These are phyloP conservation scores for Epichloe sp. DNA, from an alignment of 2,329 filamentous ascomycete genomes.

Conservation along the genomic window DNA sequence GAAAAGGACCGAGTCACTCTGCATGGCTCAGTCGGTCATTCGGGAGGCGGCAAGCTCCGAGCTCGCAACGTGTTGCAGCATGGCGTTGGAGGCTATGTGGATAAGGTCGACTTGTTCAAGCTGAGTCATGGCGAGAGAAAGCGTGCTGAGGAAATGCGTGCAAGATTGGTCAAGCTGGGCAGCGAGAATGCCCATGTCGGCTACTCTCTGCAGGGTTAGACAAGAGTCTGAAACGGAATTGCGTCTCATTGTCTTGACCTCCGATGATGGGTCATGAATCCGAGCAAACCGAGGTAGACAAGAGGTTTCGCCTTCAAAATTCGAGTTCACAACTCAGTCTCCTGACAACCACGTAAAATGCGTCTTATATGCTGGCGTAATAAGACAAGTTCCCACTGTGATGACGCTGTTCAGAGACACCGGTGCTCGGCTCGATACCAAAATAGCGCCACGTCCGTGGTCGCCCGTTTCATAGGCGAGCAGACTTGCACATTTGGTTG, in stretches of 20 bases:
- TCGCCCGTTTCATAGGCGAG: no score
- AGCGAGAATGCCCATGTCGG: conserved; percentile 46
- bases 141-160: conserved; percentile 51
- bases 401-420: no score
- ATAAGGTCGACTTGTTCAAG: conserved; percentile 39
- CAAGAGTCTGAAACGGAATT: neutral
- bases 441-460: no score
- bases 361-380: no score
- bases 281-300: no score
- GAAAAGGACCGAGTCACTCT: conserved; percentile 52
- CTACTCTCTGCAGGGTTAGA: conserved; percentile 45
- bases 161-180: conserved; percentile 49
- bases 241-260: no score
- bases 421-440: no score
- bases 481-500: neutral
- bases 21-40: conserved; percentile 58
- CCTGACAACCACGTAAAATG: no score
- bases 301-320: no score
- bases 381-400: no score
- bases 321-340: no score
- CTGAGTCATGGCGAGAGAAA: conserved; percentile 29
- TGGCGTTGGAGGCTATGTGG: conserved; percentile 55
- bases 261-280: no score
- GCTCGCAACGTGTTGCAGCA: conserved; percentile 66
- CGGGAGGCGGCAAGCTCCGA: conserved; percentile 37